Evolutionary conservation across 495 filamentous ascomycete species (phyloP), one percentile per base, ranked within the genome.

Genomic region (Friedmanniomyces simplex): DNA sequence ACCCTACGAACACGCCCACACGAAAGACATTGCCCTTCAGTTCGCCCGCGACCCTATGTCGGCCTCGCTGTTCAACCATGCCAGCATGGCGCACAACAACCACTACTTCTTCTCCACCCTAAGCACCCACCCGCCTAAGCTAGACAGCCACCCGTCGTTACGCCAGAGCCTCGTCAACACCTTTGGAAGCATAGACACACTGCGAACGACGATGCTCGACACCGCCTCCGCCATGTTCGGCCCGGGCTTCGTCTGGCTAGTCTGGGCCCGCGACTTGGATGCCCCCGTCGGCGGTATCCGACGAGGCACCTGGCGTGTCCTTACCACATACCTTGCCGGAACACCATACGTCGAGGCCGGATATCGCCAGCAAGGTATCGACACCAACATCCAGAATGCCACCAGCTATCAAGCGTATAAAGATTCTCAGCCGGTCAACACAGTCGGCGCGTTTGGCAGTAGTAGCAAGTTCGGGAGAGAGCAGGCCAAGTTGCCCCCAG

Each of bases 1-100:
- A 56, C 74, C 80, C 1, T 79, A 79, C 63, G 79, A 79, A 57
- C 68, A 79, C 59, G 67, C 74, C 57, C 71, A 77, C 32, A 69
- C 80, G 30, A 80, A 87, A 73, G 73, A 82, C 34, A 81, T 95
- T 69, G 67, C 89, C 65, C 73, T 94, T 67, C 76, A 78, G 59
- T 85, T 84, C 63, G 88, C 93, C 50, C 86, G 89, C 65, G 81
- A 91, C 59, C 81, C 90, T 32, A 75, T 79, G 54, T 74, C 78
- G 59, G 93, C 94, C 42, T 73, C 81, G 57, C 74, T 85, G 60
- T 98, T 98, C 81, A 98, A 98, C 77, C 81, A 91, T 66, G 93
- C 93, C 68, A 90, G 85, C 60, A 95, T 95, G 85, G 88, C 89
- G 54, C 84, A 87, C 76, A 96, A 97, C 80, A 96, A 96, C 77